Evolutionary conservation across 1,139 yeast genomes (phyloP).

Genomic region (Kodamaea anthophila): DNA sequence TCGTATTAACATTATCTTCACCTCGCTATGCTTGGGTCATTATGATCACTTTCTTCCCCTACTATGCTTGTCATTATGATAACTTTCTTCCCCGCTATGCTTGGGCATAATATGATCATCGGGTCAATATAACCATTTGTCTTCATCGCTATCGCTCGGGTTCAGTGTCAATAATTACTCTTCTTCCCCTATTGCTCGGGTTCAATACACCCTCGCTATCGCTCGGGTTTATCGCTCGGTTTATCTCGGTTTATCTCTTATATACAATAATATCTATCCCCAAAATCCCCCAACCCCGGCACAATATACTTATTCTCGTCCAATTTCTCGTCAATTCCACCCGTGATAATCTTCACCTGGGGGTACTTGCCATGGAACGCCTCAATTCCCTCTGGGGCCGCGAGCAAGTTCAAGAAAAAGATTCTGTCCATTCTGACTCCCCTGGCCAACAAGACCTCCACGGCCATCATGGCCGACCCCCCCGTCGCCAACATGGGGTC

Average conservation of each 20-base stretch:
- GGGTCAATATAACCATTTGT: too few species aligned
- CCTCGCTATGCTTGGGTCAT: too few species aligned
- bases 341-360: constrained; percentile 80
- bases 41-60: too few species aligned
- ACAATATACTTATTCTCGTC: constrained; percentile 80
- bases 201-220: too few species aligned
- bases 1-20: too few species aligned
- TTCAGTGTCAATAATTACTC: too few species aligned
- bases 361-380: constrained; percentile 78
- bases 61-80: too few species aligned
- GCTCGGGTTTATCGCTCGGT: too few species aligned
- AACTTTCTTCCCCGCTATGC: too few species aligned
- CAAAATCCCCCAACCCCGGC: constrained; percentile 97
- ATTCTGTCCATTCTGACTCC: constrained; percentile 88
- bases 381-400: constrained; percentile 90
- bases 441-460: constrained; percentile 76
- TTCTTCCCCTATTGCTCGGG: too few species aligned
- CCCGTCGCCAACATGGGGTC: constrained; percentile 99
- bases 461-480: constrained; percentile 96
- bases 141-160: too few species aligned
- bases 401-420: constrained; percentile 80
- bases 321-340: constrained; percentile 81
- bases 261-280: constrained; percentile 93
- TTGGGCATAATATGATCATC: too few species aligned
- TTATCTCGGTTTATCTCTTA: constrained; percentile 21